Conservation (phyloP, 148 eudicot genomes). For the Persicaria maculosa region DNA sequence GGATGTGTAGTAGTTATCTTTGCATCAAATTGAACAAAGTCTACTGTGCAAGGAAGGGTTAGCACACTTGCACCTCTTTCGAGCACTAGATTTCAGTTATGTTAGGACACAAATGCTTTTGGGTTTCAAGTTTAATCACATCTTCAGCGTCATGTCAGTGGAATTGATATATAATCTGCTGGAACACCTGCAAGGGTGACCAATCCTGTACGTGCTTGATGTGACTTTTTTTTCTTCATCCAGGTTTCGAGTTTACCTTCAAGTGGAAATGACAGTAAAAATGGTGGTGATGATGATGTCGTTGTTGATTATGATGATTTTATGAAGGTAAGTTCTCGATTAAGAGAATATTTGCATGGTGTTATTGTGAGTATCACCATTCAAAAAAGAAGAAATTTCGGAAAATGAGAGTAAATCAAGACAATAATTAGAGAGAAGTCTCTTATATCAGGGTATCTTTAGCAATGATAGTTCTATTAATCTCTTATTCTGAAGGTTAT, state of each 20-base stretch:
- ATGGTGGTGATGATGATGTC: conserved; percentile 43
- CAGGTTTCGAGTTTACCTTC: conserved; percentile 51
- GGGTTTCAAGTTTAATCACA: background rate
- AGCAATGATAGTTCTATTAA: no score
- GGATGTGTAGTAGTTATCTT: background rate
- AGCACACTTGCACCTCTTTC: background rate
- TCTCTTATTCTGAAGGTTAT: no score
- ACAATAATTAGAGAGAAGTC: no score
- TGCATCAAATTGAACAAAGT: no score
- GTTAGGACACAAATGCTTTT: no score
- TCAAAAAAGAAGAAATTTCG: no score
- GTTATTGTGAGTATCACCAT: no score
- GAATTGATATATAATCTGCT: background rate
- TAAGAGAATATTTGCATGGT: background rate
- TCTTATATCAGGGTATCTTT: no score
- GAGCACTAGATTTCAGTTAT: background rate
- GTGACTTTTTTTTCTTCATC: background rate
- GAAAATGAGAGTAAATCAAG: no score
- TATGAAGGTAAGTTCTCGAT: conserved; percentile 39
- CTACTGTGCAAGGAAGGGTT: background rate
- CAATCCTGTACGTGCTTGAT: no score
- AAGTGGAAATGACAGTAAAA: conserved; percentile 24
- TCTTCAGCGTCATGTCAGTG: conserved; percentile 1
- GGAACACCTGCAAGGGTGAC: no score
- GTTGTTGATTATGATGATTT: conserved; percentile 79